Evolutionary conservation across 106 monocot species (phyloP).

Genomic region (Platanthera zijinensis): DNA sequence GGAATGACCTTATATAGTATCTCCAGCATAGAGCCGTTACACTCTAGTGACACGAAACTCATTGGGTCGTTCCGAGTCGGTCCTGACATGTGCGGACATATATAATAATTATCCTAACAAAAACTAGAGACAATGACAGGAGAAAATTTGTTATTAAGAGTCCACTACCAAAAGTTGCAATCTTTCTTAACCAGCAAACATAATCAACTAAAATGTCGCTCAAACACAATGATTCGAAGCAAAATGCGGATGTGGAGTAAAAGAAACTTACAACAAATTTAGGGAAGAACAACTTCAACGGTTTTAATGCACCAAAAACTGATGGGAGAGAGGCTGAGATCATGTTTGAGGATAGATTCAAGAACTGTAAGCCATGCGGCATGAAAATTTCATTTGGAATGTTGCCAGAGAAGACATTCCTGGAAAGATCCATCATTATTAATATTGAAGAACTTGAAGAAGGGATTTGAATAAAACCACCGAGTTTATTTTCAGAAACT

Average conservation of each 20-base stretch:
- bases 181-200: background rate
- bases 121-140: background rate
- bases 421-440: constrained; percentile 44
- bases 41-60: too few relatives aligned
- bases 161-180: background rate
- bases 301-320: constrained; percentile 30
- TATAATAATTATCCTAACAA: too few relatives aligned
- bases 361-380: constrained; percentile 25
- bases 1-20: too few relatives aligned
- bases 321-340: constrained; percentile 45
- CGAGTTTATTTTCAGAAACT: constrained; percentile 44
- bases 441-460: constrained; percentile 10
- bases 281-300: constrained; percentile 45
- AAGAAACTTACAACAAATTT: constrained; percentile 53
- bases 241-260: background rate
- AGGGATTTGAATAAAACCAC: constrained; percentile 31
- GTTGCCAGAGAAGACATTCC: constrained; percentile 49
- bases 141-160: background rate
- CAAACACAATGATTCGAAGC: background rate
- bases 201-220: background rate
- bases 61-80: too few relatives aligned
- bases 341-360: constrained; percentile 58
- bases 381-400: constrained; percentile 33
- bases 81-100: too few relatives aligned
- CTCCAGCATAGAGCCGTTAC: too few relatives aligned